Base-by-base conservation (phyloP, 2,329 filamentous ascomycete genomes). In the Shiraia bambusicola region DNA sequence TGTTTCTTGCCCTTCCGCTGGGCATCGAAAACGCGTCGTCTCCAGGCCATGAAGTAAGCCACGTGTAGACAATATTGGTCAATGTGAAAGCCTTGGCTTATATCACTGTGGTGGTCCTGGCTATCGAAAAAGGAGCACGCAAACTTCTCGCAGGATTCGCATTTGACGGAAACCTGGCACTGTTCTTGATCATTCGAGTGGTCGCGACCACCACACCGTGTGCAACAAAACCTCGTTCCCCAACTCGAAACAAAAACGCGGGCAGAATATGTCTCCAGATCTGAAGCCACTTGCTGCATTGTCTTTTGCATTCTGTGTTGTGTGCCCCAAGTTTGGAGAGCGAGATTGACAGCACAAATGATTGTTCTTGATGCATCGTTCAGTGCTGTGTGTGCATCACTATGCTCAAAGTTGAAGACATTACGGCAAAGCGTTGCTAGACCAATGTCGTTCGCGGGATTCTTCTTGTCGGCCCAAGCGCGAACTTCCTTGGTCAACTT, bases 281-380 rank as follows among this genome's bases (percentile, higher is more conserved):
- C 9, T 9, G 41, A 26, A 2, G 50, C 43, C 0, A 50, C 45
- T 1, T 32, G 25, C 13, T 58, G 50, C 32, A 53, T 43, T 1
- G 26, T 16, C 7, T 17, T 35, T 2, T 27, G 12, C 8, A 5
- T 17, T 11, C 9, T 13, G 4, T n/a, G 7, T 10, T 31, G 10
- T 8, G n/a, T 24, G n/a, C n/a, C n/a, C 3, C 42, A 40, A 3
- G 13, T 24, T 0, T 13, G 35, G 5, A 54, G 32, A 3, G 50
- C 32, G 38, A 57, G 44, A 7, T 49, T 37, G 8, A 58, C 37
- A 1, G 48, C 57, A 8, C 37, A 42, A 11, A 60, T 54, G 10
- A 55, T 43, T 1, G 57, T 57, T 4, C 50, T 32, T 0, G 55
- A 50, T 0, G 49, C 47, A n/a, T 58, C 55, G 37, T 60, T 60